A percentile compares a stretch with the other conserved stretches of the same genome.
These are phyloP conservation scores for Pleurotus cornucopiae DNA, from an alignment of 768 basidiomycete genomes.

Conservation along the genomic window DNA sequence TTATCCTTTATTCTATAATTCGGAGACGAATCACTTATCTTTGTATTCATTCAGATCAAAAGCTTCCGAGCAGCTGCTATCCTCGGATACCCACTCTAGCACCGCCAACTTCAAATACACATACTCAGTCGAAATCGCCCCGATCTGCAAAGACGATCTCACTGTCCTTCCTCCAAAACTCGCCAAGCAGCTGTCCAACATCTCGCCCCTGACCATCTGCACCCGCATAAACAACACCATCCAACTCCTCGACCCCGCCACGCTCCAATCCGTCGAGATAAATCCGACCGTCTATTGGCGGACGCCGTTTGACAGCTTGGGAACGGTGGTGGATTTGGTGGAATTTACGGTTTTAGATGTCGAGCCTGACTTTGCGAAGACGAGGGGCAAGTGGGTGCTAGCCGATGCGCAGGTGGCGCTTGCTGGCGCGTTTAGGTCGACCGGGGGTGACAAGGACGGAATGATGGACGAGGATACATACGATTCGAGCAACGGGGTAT, in stretches of 20 bases:
- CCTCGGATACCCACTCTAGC: slow-evolving; percentile 85
- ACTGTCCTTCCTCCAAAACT: slow-evolving; percentile 84
- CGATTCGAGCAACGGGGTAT: slow-evolving; percentile 44
- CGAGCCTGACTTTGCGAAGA: slow-evolving; percentile 63
- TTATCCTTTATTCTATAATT: slow-evolving; percentile 5
- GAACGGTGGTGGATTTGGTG: slow-evolving; percentile 77
- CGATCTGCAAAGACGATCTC: slow-evolving; percentile 97
- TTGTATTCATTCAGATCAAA: slow-evolving; percentile 58
- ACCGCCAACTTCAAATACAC: slow-evolving; percentile 98
- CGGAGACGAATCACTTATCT: slow-evolving; percentile 5
- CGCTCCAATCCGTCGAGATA: slow-evolving; percentile 81
- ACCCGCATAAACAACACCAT: slow-evolving; percentile 89
- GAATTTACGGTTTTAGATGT: slow-evolving; percentile 96
- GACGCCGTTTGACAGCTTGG: slow-evolving; percentile 81
- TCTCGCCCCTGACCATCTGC: slow-evolving; percentile 84
- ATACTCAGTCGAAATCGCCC: slow-evolving; percentile 95
- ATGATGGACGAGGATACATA: slow-evolving; percentile 48
- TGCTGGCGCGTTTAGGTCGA: slow-evolving; percentile 71
- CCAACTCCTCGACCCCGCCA: slow-evolving; percentile 86
- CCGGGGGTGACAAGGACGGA: slow-evolving; percentile 36
- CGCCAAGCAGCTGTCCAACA: slow-evolving; percentile 81
- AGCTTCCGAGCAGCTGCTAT: slow-evolving; percentile 90
- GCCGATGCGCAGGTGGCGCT: slow-evolving; percentile 83
- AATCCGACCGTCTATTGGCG: slow-evolving; percentile 84
- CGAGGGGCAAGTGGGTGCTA: slow-evolving; percentile 78